Conservation (phyloP, 2,329 filamentous ascomycete genomes). For the Paradendryphiella salina region DNA sequence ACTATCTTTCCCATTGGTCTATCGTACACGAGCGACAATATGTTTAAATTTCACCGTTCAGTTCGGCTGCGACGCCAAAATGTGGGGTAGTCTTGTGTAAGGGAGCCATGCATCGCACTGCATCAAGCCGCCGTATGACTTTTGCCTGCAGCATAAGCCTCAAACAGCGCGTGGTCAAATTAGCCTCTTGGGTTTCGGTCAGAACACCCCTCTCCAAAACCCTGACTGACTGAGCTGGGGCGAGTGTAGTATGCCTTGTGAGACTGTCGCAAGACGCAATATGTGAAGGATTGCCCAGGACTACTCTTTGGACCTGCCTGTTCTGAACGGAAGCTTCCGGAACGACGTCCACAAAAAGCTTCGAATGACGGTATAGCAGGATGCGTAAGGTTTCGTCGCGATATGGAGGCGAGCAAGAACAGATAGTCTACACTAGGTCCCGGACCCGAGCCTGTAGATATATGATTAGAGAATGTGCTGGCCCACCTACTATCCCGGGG, state of each 20-base stretch:
- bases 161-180: conserved; percentile 29
- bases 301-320: conserved; percentile 17
- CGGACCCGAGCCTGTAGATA: neutral
- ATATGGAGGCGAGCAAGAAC: conserved; percentile 2
- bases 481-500: conserved; percentile 18
- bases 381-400: conserved; percentile 2
- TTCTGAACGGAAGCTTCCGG: conserved; percentile 8
- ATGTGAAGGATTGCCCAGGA: conserved; percentile 3
- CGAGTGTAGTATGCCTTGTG: conserved; percentile 25
- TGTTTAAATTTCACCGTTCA: conserved; percentile 7
- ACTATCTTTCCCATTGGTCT: conserved; percentile 5
- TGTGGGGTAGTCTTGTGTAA: conserved; percentile 14
- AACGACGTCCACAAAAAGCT: conserved; percentile 2
- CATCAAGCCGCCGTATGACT: conserved; percentile 30
- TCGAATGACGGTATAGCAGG: neutral
- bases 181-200: conserved; percentile 15
- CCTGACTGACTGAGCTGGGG: neutral
- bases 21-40: neutral
- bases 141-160: conserved; percentile 21
- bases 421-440: neutral
- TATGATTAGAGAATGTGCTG: conserved; percentile 20
- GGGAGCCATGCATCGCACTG: conserved; percentile 22
- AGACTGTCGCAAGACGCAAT: conserved; percentile 24
- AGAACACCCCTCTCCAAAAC: conserved; percentile 13
- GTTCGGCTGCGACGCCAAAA: conserved; percentile 5